These are phyloP conservation scores for Dactylellina drechsleri DNA, from an alignment of 2,329 filamentous ascomycete species.

Conservation along the genomic window DNA sequence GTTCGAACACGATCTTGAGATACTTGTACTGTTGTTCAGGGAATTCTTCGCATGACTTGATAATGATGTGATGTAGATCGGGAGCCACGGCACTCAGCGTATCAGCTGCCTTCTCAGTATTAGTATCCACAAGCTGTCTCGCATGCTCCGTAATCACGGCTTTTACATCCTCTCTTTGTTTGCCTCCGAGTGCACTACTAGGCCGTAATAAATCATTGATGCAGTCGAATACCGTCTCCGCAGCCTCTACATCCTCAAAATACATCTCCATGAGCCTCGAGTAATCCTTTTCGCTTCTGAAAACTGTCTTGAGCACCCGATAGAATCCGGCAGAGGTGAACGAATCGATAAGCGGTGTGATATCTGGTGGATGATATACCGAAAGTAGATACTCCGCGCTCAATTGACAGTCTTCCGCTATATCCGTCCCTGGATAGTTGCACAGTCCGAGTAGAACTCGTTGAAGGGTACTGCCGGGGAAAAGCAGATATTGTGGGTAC, in stretches of 20 bases:
- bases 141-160: conserved; percentile 74
- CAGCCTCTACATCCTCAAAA: conserved; percentile 84
- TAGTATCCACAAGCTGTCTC: conserved; percentile 72
- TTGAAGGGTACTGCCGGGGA: conserved; percentile 85
- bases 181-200: conserved; percentile 71
- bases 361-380: conserved; percentile 87
- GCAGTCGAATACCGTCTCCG: conserved; percentile 79
- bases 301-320: conserved; percentile 89
- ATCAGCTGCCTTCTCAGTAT: conserved; percentile 73
- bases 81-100: conserved; percentile 72
- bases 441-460: conserved; percentile 84
- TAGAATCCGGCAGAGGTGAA: conserved; percentile 86
- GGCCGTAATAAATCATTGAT: conserved; percentile 78
- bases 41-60: conserved; percentile 71
- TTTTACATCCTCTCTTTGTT: conserved; percentile 78
- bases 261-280: conserved; percentile 80
- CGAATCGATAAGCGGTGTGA: conserved; percentile 77
- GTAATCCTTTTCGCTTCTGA: conserved; percentile 81
- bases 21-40: conserved; percentile 78
- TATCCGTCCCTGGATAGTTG: conserved; percentile 79
- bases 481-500: conserved; percentile 92
- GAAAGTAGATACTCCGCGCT: conserved; percentile 95
- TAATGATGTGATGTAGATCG: conserved; percentile 73
- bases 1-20: conserved; percentile 78
- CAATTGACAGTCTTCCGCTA: conserved; percentile 94